Percentiles rank a stretch among this genome's conserved stretches.
Evolutionary conservation across 73 alveolate genomes (phyloP).

Genomic region (Tetrahymena malaccensis): DNA sequence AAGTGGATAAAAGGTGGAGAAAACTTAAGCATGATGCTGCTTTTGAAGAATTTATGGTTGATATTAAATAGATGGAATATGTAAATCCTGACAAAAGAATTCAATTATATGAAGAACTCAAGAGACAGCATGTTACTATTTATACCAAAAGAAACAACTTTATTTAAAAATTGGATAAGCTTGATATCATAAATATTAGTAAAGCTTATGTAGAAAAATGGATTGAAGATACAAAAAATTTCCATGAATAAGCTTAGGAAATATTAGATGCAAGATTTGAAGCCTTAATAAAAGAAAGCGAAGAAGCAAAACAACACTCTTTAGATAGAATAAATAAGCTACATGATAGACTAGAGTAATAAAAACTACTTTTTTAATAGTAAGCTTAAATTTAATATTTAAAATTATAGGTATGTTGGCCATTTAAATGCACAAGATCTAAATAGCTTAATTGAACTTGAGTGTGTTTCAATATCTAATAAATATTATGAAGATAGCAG

Average conservation of each 20-base stretch:
- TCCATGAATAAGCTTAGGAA: conserved; percentile 26
- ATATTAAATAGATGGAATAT: conserved; percentile 11
- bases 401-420: background rate
- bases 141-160: conserved; percentile 9
- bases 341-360: background rate
- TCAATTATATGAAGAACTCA: conserved; percentile 5
- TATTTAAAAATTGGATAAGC: conserved; percentile 1
- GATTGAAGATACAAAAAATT: conserved; percentile 35
- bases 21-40: conserved; percentile 21
- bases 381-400: background rate
- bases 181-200: conserved; percentile 4
- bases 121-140: conserved; percentile 1
- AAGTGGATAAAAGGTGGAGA: conserved; percentile 41
- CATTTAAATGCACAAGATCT: conserved; percentile 25
- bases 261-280: conserved; percentile 15
- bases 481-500: background rate
- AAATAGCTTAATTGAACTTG: background rate
- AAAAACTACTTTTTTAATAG: background rate
- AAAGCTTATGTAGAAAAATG: conserved; percentile 27
- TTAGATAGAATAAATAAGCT: background rate
- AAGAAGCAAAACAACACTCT: conserved; percentile 6
- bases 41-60: conserved; percentile 6
- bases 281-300: conserved; percentile 9
- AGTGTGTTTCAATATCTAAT: conserved; percentile 3
- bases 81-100: conserved; percentile 36